Percentiles rank a stretch among this genome's conserved stretches.
phyloP scores from a whole-genome alignment of 192 early-diverging fungal species.

The Jimgerdemannia flammicorona region DNA sequence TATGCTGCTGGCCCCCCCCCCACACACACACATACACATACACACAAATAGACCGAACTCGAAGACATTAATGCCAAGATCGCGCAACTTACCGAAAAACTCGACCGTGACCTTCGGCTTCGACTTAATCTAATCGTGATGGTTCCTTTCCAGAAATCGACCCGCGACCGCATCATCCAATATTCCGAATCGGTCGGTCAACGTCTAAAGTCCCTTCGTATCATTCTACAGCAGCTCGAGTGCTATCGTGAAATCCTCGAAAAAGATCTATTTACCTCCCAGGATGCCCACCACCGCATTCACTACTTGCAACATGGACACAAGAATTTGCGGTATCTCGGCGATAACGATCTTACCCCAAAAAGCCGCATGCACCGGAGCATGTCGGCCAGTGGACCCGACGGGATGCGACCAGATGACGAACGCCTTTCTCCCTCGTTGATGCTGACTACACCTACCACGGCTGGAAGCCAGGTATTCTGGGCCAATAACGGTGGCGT shows the following conservation, averaged over 20 bases:
- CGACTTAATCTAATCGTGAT: constrained; percentile 63
- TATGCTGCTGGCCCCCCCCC: constrained; percentile 4
- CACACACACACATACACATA: too few relatives aligned
- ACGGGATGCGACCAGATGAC: not conserved
- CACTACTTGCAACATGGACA: not conserved
- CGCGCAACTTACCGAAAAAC: constrained; percentile 38
- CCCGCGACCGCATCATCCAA: constrained; percentile 56
- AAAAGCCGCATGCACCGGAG: not conserved
- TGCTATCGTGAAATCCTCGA: constrained; percentile 75
- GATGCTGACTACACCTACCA: not conserved
- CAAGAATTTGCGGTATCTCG: not conserved
- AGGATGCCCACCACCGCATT: not conserved
- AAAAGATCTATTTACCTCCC: constrained; percentile 37
- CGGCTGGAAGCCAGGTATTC: not conserved
- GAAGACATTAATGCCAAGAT: constrained; percentile 47
- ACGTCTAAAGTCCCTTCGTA: constrained; percentile 49
- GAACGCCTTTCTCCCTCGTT: not conserved
- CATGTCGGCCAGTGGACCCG: not conserved
- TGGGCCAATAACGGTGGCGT: not conserved
- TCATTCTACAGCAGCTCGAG: constrained; percentile 58
- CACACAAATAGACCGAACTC: constrained; percentile 38
- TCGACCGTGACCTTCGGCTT: constrained; percentile 56
- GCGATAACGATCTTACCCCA: not conserved
- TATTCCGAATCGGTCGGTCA: constrained; percentile 53
- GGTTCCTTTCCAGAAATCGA: constrained; percentile 58